Percentiles rank a stretch among this genome's conserved stretches.
Evolutionary conservation across 805 yeast genomes (phyloP).

Genomic region (Myxozyma neglecta): DNA sequence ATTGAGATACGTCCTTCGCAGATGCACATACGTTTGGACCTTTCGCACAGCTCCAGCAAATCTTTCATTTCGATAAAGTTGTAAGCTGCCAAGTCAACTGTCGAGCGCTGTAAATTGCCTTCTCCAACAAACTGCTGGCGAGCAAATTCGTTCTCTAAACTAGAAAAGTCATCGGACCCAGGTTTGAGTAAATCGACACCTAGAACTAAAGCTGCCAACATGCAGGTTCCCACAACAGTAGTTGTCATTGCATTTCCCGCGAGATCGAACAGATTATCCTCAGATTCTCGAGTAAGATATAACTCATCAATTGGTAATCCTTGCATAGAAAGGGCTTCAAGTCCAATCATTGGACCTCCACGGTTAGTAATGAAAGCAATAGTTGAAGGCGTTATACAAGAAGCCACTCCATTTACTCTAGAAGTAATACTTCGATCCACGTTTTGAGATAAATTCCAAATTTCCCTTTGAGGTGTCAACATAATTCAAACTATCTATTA

Average conservation of each 20-base stretch:
- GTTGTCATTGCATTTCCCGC: constrained; percentile 24
- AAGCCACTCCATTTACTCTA: constrained; percentile 5
- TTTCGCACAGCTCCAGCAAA: neutral
- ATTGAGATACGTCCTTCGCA: constrained; percentile 10
- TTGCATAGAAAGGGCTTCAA: constrained; percentile 21
- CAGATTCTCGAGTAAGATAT: constrained; percentile 15
- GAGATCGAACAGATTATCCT: constrained; percentile 15
- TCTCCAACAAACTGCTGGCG: constrained; percentile 7
- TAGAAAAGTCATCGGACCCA: neutral
- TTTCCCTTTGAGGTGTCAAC: neutral
- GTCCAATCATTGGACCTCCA: constrained; percentile 24
- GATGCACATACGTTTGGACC: constrained; percentile 9
- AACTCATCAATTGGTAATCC: constrained; percentile 18
- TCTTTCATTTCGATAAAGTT: neutral
- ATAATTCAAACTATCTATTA: neutral
- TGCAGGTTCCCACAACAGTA: constrained; percentile 17
- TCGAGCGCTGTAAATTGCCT: neutral
- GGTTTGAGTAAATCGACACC: neutral
- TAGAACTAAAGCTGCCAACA: constrained; percentile 7
- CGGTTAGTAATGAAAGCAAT: constrained; percentile 22
- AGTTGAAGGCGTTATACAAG: constrained; percentile 20
- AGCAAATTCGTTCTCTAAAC: neutral
- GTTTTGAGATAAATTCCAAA: constrained; percentile 21
- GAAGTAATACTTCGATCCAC: constrained; percentile 16
- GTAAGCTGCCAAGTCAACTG: constrained; percentile 4